A percentile compares a stretch with the other conserved stretches of the same genome.
Conservation (phyloP, 176 grass and related monocot genomes). For the Triticum timopheevii region DNA sequence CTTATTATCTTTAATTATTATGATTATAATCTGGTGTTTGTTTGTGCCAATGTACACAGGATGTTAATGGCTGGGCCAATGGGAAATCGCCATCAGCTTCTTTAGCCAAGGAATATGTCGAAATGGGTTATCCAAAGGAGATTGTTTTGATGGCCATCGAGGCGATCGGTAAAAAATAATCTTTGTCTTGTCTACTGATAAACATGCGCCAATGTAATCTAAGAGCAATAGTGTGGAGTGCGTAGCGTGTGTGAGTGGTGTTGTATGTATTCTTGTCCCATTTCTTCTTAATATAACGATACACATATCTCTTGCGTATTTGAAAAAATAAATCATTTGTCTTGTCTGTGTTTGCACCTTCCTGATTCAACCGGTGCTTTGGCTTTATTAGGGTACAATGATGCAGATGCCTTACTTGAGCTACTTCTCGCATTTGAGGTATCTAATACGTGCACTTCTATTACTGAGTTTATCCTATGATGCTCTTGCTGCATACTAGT, state of each 20-base stretch:
- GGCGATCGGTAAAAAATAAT: neutral
- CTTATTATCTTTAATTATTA: constrained; percentile 14
- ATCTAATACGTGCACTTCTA: neutral
- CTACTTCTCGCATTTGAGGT: constrained; percentile 62
- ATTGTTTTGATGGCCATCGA: constrained; percentile 38
- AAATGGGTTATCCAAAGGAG: constrained; percentile 48
- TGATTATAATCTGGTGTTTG: constrained; percentile 19
- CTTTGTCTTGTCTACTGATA: too few species aligned
- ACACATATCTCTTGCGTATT: too few species aligned
- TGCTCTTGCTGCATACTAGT: neutral
- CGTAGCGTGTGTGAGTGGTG: too few species aligned
- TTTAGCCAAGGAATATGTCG: constrained; percentile 25
- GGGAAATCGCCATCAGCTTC: constrained; percentile 19
- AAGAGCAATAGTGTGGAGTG: too few species aligned
- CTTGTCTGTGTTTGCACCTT: neutral
- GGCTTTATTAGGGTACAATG: constrained; percentile 51
- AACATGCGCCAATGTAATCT: too few species aligned
- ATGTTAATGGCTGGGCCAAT: constrained; percentile 12
- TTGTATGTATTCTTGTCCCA: too few species aligned
- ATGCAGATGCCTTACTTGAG: constrained; percentile 58
- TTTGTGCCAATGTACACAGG: constrained; percentile 26
- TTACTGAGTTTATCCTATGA: neutral
- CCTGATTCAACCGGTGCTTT: constrained; percentile 8
- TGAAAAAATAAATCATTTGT: neutral
- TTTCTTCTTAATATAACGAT: too few species aligned